phyloP scores from a whole-genome alignment of 2,329 filamentous ascomycete genomes.

The Pseudogymnoascus pannorum region DNA sequence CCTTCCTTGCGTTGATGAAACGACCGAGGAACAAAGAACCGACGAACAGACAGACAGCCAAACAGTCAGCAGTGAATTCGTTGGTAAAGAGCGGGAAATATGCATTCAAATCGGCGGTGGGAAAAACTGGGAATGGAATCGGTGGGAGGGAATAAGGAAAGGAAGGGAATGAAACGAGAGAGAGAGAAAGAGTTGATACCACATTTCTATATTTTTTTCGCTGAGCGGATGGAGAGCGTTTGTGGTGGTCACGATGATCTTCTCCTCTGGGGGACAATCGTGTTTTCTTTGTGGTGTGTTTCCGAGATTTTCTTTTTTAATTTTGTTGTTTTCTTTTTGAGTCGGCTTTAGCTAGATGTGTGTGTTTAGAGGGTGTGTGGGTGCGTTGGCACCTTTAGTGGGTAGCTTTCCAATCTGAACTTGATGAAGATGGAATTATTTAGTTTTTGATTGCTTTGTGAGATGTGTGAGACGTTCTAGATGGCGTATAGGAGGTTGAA shows the following conservation, averaged over 20 bases:
- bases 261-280: neutral
- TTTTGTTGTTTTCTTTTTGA: neutral
- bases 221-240: neutral
- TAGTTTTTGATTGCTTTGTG: neutral
- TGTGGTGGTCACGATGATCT: too few species aligned
- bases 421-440: neutral
- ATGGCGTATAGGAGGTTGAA: too few species aligned
- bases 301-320: neutral
- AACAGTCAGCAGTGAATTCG: neutral
- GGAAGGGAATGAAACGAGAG: neutral
- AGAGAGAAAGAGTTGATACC: neutral
- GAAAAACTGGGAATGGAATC: neutral
- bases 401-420: slow-evolving; percentile 1
- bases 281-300: neutral
- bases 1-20: neutral
- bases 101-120: neutral
- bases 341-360: neutral
- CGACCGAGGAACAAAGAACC: neutral
- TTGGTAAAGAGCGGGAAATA: neutral
- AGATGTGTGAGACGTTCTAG: neutral
- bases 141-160: neutral
- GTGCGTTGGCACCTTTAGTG: neutral
- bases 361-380: neutral
- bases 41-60: too few species aligned
- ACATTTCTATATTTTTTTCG: slow-evolving; percentile 1